phyloP scores from a whole-genome alignment of 352 stramenopile genomes.

The Phytopythium montanum region DNA sequence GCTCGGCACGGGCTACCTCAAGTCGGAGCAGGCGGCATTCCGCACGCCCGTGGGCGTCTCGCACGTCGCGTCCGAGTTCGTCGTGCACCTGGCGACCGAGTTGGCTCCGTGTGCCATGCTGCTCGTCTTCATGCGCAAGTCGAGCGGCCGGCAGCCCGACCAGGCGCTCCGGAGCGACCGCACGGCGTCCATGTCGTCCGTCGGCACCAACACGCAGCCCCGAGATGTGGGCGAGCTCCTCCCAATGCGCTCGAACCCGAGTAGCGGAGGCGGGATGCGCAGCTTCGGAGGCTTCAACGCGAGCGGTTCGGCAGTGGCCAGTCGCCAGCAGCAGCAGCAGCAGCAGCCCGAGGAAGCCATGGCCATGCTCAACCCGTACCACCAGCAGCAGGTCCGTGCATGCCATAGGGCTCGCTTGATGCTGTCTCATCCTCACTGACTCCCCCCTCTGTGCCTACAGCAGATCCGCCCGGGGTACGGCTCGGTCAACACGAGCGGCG shows the following conservation, averaged over 20 bases:
- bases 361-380: constrained; percentile 5
- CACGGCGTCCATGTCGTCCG: neutral
- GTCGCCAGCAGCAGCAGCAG: neutral
- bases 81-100: constrained; percentile 43
- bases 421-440: neutral
- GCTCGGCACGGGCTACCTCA: constrained; percentile 34
- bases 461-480: constrained; percentile 3
- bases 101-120: constrained; percentile 48
- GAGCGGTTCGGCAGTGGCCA: neutral
- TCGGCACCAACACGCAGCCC: neutral
- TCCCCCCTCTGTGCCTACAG: neutral
- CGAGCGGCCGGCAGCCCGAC: neutral
- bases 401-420: neutral
- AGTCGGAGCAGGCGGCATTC: constrained; percentile 37
- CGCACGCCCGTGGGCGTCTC: constrained; percentile 37
- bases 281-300: neutral
- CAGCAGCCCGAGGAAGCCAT: constrained; percentile 1
- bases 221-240: neutral
- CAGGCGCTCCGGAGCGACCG: neutral
- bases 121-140: constrained; percentile 39
- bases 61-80: constrained; percentile 50
- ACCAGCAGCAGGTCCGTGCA: constrained; percentile 3
- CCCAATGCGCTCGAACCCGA: neutral
- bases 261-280: neutral
- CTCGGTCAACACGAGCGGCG: constrained; percentile 1